Conservation (phyloP, 169 alveolate genomes). For the Amoebophrya sp. region DNA sequence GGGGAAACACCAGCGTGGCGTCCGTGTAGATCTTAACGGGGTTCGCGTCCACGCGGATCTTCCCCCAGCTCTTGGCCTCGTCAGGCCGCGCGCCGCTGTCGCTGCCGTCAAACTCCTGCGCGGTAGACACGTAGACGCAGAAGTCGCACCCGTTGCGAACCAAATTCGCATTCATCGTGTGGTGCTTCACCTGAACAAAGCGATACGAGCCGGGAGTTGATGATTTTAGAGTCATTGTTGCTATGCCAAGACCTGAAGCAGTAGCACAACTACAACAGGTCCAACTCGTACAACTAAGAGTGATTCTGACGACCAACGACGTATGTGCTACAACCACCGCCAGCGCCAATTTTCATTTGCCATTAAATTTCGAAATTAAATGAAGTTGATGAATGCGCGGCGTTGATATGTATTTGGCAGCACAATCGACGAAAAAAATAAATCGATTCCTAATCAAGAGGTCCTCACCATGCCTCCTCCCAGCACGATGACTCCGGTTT, state of each 20-base stretch:
- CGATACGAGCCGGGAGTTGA: neutral
- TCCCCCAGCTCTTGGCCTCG: conserved; percentile 99
- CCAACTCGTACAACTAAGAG: neutral
- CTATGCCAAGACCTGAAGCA: neutral
- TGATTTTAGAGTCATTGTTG: neutral
- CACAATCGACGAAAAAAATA: neutral
- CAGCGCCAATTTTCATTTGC: too few relatives aligned
- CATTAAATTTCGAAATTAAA: neutral
- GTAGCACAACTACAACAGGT: neutral
- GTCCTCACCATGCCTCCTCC: conserved; percentile 51
- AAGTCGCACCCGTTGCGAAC: conserved; percentile 99
- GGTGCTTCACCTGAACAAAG: conserved; percentile 97
- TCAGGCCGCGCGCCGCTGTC: conserved; percentile 99
- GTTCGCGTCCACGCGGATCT: conserved; percentile 76
- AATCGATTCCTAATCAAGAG: neutral
- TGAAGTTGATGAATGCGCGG: neutral
- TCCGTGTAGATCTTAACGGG: conserved; percentile 88
- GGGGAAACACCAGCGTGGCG: conserved; percentile 43
- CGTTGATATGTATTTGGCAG: neutral
- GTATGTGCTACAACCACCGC: too few relatives aligned
- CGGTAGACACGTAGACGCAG: conserved; percentile 78
- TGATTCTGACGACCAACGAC: neutral
- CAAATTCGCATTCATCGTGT: conserved; percentile 95
- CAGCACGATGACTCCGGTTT: conserved; percentile 87
- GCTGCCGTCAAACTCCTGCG: conserved; percentile 93